phyloP scores from a whole-genome alignment of 2,329 filamentous ascomycete species.

The Aotearoamyces nothofagi region DNA sequence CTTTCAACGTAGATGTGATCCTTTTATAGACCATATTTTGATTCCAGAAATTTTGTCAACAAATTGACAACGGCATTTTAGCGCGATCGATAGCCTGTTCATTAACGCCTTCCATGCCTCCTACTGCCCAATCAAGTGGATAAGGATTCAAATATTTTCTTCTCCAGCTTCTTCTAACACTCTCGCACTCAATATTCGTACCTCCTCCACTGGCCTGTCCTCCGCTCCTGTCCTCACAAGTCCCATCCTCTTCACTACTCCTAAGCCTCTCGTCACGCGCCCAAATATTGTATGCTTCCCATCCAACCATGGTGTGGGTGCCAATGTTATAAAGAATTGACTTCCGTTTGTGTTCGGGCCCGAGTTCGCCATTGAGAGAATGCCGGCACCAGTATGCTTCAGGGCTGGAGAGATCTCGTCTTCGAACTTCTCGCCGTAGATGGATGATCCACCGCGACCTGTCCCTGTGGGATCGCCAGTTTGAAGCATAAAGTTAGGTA shows the following conservation, averaged over 20 bases:
- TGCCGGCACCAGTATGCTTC: constrained; percentile 83
- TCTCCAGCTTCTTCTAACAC: constrained; percentile 37
- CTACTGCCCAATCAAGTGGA: neutral
- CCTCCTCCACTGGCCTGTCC: constrained; percentile 67
- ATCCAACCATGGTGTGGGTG: constrained; percentile 90
- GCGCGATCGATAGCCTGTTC: too few species aligned
- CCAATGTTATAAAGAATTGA: constrained; percentile 93
- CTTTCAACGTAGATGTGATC: too few species aligned
- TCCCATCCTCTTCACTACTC: constrained; percentile 75
- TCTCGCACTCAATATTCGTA: constrained; percentile 62
- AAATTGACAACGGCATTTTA: too few species aligned
- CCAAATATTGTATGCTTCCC: constrained; percentile 97
- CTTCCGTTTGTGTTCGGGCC: constrained; percentile 87
- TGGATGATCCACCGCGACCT: constrained; percentile 73
- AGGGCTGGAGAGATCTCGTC: constrained; percentile 72
- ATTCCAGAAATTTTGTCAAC: too few species aligned
- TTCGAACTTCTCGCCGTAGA: constrained; percentile 87
- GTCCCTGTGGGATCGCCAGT: constrained; percentile 89
- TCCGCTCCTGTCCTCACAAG: constrained; percentile 69
- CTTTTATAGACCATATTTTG: too few species aligned
- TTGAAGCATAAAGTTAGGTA: constrained; percentile 93
- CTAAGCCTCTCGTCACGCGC: constrained; percentile 69
- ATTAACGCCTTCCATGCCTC: too few species aligned
- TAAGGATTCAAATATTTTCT: neutral
- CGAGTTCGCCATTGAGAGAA: constrained; percentile 94